Conservation (phyloP, 148 eudicot species). For the Salicornia ramosissima region DNA sequence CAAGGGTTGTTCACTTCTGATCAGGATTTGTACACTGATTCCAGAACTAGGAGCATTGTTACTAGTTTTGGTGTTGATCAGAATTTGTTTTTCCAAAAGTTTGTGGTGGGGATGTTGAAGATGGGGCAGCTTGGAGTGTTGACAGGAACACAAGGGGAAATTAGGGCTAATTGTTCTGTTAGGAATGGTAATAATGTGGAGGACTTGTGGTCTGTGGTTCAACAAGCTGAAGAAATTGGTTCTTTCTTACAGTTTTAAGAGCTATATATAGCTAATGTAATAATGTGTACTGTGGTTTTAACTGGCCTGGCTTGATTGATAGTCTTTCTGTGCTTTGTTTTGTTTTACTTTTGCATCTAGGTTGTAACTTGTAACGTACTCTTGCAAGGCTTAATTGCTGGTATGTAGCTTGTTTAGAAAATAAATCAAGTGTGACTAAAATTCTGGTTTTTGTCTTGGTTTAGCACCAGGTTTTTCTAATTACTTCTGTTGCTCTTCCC, state of each 20-base stretch:
- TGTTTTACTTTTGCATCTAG: too few species aligned
- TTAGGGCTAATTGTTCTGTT: slow-evolving; percentile 29
- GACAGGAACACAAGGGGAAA: slow-evolving; percentile 32
- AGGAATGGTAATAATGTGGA: slow-evolving; percentile 14
- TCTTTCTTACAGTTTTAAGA: not conserved
- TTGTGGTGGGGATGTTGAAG: slow-evolving; percentile 29
- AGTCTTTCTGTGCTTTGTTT: too few species aligned
- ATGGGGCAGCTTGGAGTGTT: slow-evolving; percentile 38
- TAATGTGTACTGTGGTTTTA: too few species aligned
- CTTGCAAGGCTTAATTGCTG: too few species aligned
- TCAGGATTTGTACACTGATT: slow-evolving; percentile 30
- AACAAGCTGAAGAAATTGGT: slow-evolving; percentile 9
- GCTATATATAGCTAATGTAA: not conserved
- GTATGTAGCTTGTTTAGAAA: too few species aligned
- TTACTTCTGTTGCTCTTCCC: too few species aligned
- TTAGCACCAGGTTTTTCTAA: too few species aligned
- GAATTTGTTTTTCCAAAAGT: slow-evolving; percentile 28
- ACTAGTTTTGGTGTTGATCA: slow-evolving; percentile 26
- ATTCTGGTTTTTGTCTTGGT: too few species aligned
- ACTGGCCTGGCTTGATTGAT: too few species aligned
- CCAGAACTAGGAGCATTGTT: slow-evolving; percentile 29
- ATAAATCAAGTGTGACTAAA: too few species aligned
- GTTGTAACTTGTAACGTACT: too few species aligned
- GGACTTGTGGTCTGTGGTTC: slow-evolving; percentile 26
- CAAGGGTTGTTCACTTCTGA: slow-evolving; percentile 37